A percentile compares a stretch with the other conserved stretches of the same genome.
phyloP scores from a whole-genome alignment of 345 rosid species.

The Populus simonii region DNA sequence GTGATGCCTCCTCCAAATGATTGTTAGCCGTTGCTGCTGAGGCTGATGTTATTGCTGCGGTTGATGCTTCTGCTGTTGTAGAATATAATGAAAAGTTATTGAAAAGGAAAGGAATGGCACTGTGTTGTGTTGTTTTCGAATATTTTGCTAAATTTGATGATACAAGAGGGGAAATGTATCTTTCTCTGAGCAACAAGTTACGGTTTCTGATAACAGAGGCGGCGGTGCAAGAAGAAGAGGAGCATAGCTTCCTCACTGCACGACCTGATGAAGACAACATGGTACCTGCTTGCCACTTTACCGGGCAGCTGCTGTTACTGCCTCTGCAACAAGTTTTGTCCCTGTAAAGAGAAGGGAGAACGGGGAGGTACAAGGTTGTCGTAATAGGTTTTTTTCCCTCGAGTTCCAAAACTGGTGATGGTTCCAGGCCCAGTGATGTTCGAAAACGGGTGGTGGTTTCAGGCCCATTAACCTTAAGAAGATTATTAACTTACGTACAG shows the following conservation, averaged over 20 bases:
- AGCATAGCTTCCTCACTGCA: constrained; percentile 3
- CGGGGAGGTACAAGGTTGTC: not conserved
- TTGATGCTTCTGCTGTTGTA: not conserved
- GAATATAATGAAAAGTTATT: not conserved
- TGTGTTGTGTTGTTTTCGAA: not conserved
- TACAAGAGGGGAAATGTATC: not conserved
- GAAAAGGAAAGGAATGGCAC: not conserved
- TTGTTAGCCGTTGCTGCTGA: not conserved
- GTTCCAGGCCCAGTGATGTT: not conserved
- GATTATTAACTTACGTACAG: not conserved
- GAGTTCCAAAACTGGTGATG: not conserved
- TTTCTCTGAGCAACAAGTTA: not conserved
- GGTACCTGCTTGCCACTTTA: not conserved
- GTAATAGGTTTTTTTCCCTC: not conserved
- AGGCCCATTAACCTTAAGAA: not conserved
- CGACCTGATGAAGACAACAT: constrained; percentile 1
- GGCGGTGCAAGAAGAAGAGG: not conserved
- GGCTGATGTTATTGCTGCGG: not conserved
- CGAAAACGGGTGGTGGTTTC: not conserved
- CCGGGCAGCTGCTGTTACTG: not conserved
- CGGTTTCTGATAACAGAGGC: not conserved
- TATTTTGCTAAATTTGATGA: not conserved
- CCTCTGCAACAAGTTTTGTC: not conserved
- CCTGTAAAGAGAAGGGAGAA: not conserved
- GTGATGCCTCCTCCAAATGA: not conserved